Evolutionary conservation across 139 green algal genomes (phyloP).

Genomic region (Tetraselmis striata): DNA sequence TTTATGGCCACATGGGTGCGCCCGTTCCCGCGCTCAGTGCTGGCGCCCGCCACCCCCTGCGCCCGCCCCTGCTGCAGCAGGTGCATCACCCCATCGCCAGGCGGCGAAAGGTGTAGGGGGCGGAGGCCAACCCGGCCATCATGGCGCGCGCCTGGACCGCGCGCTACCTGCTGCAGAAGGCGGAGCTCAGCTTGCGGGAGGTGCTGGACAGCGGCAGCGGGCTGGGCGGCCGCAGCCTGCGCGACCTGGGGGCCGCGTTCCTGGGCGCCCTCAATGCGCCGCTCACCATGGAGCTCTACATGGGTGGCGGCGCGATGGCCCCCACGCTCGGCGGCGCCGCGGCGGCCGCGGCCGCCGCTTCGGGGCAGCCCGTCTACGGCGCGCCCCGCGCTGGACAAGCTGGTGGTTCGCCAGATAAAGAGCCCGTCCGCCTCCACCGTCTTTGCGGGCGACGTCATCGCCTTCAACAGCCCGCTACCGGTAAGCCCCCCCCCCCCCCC

Average conservation of each 20-base stretch:
- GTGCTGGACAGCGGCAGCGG: background rate
- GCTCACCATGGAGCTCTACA: constrained; percentile 32
- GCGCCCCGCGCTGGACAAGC: constrained; percentile 22
- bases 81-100: too few species aligned
- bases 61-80: too few species aligned
- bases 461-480: constrained; percentile 39
- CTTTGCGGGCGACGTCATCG: constrained; percentile 54
- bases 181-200: constrained; percentile 7
- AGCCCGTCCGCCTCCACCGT: constrained; percentile 30
- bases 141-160: constrained; percentile 7
- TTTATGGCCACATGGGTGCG: too few species aligned
- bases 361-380: background rate
- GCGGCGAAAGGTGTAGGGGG: too few species aligned
- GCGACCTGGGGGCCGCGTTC: constrained; percentile 19
- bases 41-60: too few species aligned
- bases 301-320: constrained; percentile 39
- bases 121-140: too few species aligned
- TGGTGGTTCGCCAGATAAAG: constrained; percentile 60
- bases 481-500: too few species aligned
- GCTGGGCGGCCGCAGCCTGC: constrained; percentile 1
- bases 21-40: too few species aligned
- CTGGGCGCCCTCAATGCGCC: constrained; percentile 28
- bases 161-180: constrained; percentile 8
- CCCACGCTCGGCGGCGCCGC: constrained; percentile 47
- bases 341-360: too few species aligned